These are phyloP conservation scores for Colletotrichum caudatum DNA, from an alignment of 2,329 filamentous ascomycete species.

Conservation along the genomic window DNA sequence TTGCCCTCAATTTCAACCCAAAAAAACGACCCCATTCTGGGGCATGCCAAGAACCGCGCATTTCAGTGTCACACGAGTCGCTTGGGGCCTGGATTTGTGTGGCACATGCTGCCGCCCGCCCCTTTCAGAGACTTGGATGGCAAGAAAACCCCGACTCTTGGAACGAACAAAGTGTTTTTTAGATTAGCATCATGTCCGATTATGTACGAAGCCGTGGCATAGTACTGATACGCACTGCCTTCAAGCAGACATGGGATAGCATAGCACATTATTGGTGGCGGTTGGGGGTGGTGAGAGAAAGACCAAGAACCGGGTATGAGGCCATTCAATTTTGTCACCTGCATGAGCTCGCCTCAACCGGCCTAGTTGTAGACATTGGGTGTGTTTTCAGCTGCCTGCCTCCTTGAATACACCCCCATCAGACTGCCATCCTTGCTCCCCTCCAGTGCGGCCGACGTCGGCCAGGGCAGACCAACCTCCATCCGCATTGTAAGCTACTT, in stretches of 20 bases:
- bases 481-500: conserved; percentile 24
- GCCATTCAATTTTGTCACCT: conserved; percentile 1
- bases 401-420: conserved; percentile 30
- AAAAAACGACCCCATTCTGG: background rate
- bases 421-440: conserved; percentile 33
- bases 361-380: conserved; percentile 20
- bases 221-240: background rate
- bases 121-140: background rate
- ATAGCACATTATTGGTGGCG: background rate
- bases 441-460: conserved; percentile 27
- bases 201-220: background rate
- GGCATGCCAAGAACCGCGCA: conserved; percentile 16
- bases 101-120: background rate
- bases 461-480: conserved; percentile 22
- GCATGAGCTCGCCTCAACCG: conserved; percentile 16
- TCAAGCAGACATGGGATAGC: background rate
- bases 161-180: background rate
- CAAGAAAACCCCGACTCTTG: background rate
- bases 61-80: conserved; percentile 2
- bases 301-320: background rate
- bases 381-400: conserved; percentile 16
- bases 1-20: background rate
- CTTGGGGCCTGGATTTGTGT: background rate
- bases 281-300: background rate
- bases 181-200: background rate